phyloP scores from a whole-genome alignment of 108 stramenopile genomes.

The Discostella stelligeroides region DNA sequence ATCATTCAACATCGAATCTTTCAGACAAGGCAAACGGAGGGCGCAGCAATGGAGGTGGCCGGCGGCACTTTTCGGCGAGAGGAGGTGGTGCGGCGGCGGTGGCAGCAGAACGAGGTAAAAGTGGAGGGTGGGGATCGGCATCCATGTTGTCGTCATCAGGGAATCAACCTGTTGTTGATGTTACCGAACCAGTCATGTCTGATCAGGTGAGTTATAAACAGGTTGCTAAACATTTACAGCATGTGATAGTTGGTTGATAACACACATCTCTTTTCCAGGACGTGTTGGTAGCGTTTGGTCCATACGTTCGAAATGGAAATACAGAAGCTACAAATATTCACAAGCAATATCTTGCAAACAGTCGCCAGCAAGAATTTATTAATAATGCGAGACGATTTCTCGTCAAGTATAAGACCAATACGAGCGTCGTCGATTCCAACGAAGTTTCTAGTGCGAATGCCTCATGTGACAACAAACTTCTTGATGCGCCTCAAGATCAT shows the following conservation, averaged over 20 bases:
- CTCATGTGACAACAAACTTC: too few species aligned
- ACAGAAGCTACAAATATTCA: constrained; percentile 64
- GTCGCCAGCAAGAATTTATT: constrained; percentile 61
- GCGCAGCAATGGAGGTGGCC: constrained; percentile 7
- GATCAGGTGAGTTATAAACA: constrained; percentile 25
- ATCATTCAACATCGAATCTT: constrained; percentile 19
- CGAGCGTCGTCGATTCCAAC: too few species aligned
- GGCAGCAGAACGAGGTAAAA: not conserved
- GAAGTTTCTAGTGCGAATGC: too few species aligned
- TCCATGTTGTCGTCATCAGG: too few species aligned
- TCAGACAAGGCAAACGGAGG: constrained; percentile 23
- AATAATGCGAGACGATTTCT: constrained; percentile 64
- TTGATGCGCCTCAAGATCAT: not conserved
- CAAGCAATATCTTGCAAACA: constrained; percentile 56
- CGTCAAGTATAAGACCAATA: constrained; percentile 15
- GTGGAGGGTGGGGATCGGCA: not conserved
- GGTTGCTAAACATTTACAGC: too few species aligned
- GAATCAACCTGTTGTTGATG: not conserved
- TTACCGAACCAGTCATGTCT: constrained; percentile 19
- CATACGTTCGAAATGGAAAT: constrained; percentile 66
- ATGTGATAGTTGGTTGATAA: too few species aligned
- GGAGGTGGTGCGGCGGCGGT: constrained; percentile 7
- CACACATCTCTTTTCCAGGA: constrained; percentile 37
- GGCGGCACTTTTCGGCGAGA: constrained; percentile 4
- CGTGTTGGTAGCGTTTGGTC: constrained; percentile 71